A percentile compares a stretch with the other conserved stretches of the same genome.
Evolutionary conservation across 768 basidiomycete genomes (phyloP).

Genomic region (Hysterangium stoloniferum): DNA sequence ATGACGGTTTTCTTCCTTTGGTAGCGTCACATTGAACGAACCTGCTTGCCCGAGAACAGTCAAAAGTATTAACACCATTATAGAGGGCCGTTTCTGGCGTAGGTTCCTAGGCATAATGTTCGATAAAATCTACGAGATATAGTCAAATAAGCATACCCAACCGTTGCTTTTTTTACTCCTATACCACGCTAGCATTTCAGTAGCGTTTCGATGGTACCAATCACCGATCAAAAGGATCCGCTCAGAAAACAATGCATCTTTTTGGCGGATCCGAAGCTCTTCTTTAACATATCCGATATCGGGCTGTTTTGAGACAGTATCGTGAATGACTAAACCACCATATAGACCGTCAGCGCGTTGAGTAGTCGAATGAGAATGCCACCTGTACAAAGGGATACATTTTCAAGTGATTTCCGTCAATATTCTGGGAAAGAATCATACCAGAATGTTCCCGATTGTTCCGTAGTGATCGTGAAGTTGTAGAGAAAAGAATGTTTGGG

Average conservation of each 20-base stretch:
- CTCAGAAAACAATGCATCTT: not conserved
- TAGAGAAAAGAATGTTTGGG: conserved; percentile 5
- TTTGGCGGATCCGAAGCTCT: not conserved
- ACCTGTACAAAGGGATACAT: conserved; percentile 7
- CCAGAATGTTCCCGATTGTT: conserved; percentile 8
- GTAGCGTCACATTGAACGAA: conserved; percentile 9
- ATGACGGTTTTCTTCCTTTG: not conserved
- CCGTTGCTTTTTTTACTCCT: conserved; percentile 11
- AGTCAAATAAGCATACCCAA: not conserved
- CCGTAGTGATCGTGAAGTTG: conserved; percentile 6
- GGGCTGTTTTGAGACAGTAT: not conserved
- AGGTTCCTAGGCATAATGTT: conserved; percentile 5
- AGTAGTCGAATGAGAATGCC: conserved; percentile 11
- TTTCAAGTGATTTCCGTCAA: not conserved
- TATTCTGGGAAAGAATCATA: not conserved
- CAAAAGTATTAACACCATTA: conserved; percentile 12
- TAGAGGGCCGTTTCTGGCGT: conserved; percentile 12
- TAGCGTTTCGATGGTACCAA: conserved; percentile 14
- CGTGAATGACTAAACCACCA: conserved; percentile 15
- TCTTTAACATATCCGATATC: not conserved
- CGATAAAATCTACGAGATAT: not conserved
- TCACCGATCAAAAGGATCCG: conserved; percentile 14
- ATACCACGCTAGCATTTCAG: conserved; percentile 13
- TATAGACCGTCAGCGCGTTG: conserved; percentile 16
- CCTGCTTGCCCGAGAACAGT: conserved; percentile 10